Evolutionary conservation across 306 rosid genomes (phyloP).

Genomic region (Trifolium repens): DNA sequence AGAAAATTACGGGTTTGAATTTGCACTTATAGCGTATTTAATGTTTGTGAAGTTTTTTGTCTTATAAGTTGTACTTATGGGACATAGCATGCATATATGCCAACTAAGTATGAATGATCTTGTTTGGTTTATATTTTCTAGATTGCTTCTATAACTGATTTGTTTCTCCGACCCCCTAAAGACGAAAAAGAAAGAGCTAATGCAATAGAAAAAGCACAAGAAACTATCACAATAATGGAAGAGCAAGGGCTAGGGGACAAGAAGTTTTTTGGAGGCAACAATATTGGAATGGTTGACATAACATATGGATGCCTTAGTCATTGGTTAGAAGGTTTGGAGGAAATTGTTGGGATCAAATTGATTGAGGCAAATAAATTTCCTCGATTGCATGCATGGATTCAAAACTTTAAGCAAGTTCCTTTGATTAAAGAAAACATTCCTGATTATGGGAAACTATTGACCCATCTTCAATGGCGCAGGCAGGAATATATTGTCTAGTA

Average conservation of each 20-base stretch:
- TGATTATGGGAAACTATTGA: slow-evolving; percentile 35
- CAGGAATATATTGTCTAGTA: slow-evolving; percentile 1
- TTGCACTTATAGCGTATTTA: no score
- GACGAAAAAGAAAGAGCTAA: slow-evolving; percentile 44
- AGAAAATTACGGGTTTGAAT: no score
- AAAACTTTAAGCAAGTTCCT: slow-evolving; percentile 47
- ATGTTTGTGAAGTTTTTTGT: no score
- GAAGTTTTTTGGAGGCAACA: slow-evolving; percentile 53
- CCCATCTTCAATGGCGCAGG: slow-evolving; percentile 44
- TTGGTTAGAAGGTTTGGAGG: slow-evolving; percentile 54
- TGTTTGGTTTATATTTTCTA: neutral
- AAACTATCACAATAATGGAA: slow-evolving; percentile 41
- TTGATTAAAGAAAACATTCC: slow-evolving; percentile 48
- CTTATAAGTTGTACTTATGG: no score
- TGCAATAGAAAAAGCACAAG: slow-evolving; percentile 37
- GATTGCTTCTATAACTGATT: slow-evolving; percentile 24
- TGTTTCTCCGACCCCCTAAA: slow-evolving; percentile 31
- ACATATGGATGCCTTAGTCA: slow-evolving; percentile 49
- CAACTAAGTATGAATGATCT: neutral
- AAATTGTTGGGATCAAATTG: slow-evolving; percentile 48
- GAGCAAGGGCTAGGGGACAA: slow-evolving; percentile 46
- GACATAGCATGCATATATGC: no score
- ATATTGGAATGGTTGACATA: slow-evolving; percentile 51
- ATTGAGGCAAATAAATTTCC: slow-evolving; percentile 47
- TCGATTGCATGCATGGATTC: slow-evolving; percentile 41